Evolutionary conservation across 2,329 filamentous ascomycete species (phyloP), one percentile per base, ranked within the genome.

Genomic region (Pseudocercospora pini-densiflorae): DNA sequence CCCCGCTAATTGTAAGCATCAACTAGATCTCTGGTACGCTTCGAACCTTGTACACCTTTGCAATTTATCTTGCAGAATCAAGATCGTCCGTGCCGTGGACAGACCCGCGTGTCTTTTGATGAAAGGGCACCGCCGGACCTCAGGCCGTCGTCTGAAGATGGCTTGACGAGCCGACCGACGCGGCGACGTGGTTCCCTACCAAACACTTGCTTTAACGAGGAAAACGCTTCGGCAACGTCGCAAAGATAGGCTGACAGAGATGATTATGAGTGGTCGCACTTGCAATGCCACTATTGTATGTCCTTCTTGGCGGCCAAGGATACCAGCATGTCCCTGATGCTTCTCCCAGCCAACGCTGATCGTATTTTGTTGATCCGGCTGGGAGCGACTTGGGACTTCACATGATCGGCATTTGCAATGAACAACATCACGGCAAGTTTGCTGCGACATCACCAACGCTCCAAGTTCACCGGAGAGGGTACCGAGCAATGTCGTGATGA

Each of bases 221-320:
- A 23, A 3, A 23, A 23, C n/a, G 45, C 45, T 49, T 49, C 45
- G 45, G n/a, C 45, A 49, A 24, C 45, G 45, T 49, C 2, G n/a
- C 45, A 21, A 14, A 49, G 49, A 54, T 54, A 29, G 49, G 49
- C 49, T 54, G 19, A 29, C 49, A 24, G 49, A 14, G 49, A 54
- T 14, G 16, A 6, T 29, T 54, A 29, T 54, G 49, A 54, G 49
- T 54, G 49, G 49, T 5, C 7, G 23, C 31, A 24, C 19, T 16
- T 16, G 6, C 24, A 10, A 54, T 54, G 49, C 14, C 49, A 29
- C 49, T 7, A 54, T 54, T 7, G 49, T 14, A 29, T 54, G 49
- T 54, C 10, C 49, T 54, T 54, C 49, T 54, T 54, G 49, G 49
- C 49, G 49, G 49, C 49, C 49, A 54, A 54, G 49, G 49, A 54